Evolutionary conservation across 176 grass and related monocot genomes (phyloP), one percentile per base, ranked within the genome.

Genomic region (Stipa capillata): DNA sequence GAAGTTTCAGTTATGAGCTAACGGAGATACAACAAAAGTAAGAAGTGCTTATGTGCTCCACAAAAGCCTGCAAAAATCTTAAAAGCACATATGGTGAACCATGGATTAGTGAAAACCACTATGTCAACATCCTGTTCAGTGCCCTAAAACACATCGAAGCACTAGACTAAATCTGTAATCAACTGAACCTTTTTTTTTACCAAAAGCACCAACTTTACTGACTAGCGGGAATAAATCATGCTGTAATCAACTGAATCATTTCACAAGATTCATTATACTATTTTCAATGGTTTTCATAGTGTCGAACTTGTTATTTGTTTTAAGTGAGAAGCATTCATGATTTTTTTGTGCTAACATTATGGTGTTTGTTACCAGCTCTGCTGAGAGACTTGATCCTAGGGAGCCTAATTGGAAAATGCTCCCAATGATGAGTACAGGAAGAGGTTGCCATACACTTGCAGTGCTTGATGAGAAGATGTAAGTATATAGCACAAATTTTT

Each of bases 301-400:
- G 18, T n/a, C 0, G 29, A 69, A 82, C 27, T 37, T n/a, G 24
- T 73, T 51, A 7, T 28, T 39, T 8, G 1, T 25, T 25, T 21
- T 8, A 68, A 78, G 32, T 29, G 14, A 60, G 53, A 60, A 25
- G 31, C 18, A 31, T 0, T 1, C 25, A 5, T 37, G 73, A 37
- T 42, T 3, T 23, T 42, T 53, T 66, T 51, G 9, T 54, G 9
- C 50, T 45, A 80, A 87, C 58, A 33, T 61, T 56, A 29, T 54
- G 9, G 0, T 43, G 49, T 29, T 15, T 74, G 32, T 76, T 53
- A 65, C 45, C 83, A 97, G 93, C 16, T 93, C 83, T 82, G 88
- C 81, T 55, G 93, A 97, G 76, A 93, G 87, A 79, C 83, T 89
- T 67, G 90, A 97, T 86, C 83, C 86, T 65, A 78, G 93, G 55